phyloP scores from a whole-genome alignment of 2,329 filamentous ascomycete species.

The Verticillium albo-atrum region DNA sequence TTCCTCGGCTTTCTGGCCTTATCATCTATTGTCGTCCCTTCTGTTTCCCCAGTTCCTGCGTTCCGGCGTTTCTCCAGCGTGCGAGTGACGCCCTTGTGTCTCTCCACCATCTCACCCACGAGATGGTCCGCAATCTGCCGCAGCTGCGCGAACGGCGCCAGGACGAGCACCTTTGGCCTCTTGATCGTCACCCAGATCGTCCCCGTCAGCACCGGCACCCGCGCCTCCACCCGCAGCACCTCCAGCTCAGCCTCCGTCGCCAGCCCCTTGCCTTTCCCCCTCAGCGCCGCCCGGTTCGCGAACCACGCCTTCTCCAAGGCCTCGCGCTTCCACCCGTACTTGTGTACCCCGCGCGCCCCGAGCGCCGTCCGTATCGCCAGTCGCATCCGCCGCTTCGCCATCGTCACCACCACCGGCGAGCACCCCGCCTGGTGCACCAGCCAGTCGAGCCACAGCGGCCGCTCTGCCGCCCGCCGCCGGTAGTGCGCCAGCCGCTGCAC shows the following conservation, averaged over 20 bases:
- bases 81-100: too few species aligned
- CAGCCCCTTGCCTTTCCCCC: not conserved
- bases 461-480: not conserved
- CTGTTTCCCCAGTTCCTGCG: too few species aligned
- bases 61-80: too few species aligned
- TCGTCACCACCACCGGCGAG: not conserved
- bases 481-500: not conserved
- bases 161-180: not conserved
- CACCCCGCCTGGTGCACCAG: not conserved
- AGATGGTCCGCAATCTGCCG: not conserved
- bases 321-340: not conserved
- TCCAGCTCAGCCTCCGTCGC: not conserved
- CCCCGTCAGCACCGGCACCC: not conserved
- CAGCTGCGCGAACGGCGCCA: not conserved
- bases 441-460: not conserved
- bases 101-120: not conserved
- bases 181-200: not conserved
- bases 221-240: not conserved
- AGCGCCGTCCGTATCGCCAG: conserved; percentile 1
- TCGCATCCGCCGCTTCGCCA: not conserved
- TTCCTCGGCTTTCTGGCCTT: not conserved
- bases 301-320: not conserved
- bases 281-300: not conserved
- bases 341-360: not conserved
- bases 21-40: not conserved